Base-by-base conservation (phyloP, 192 early-diverging fungal species). In the Dissophora ornata region DNA sequence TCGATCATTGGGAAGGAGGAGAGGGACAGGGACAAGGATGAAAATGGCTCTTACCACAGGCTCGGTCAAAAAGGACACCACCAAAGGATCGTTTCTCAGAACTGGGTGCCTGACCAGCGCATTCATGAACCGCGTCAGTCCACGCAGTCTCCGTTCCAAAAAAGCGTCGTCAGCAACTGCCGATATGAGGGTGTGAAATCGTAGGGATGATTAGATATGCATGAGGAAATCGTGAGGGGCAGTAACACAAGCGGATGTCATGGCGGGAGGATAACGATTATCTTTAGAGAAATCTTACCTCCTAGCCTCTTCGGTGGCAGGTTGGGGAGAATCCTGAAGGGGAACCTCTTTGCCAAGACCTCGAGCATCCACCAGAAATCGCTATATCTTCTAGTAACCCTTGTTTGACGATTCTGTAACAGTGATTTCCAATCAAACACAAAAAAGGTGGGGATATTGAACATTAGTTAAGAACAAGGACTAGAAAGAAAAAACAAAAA, bases 341-440 rank as follows among this genome's bases (percentile, higher is more conserved):
- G 95, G 67, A 96, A 98, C 50, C 88, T 75, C 55, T 88, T 91
- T 42, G 87, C 63, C 7, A 98, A 71, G 18, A 89, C 84, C 54
- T 95, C 93, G 51, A 88, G 85, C 29, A 98, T 80, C 94, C 94
- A 96, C 77, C 89, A 87, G 77, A 98, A 96, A 73, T 98, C 96
- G 55, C 90, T 95, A 79, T 95, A 98, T 67, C 96, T 86, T 15
- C 96, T 88, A 29, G 89, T 69, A 1, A 95, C 95, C 45, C 66
- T 80, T 36, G 81, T 80, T 36, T 71, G 58, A 12, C 80, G 86
- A 18, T 81, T 70, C 62, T 86, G 29, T 19, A 21, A 16, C 8
- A 15, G 16, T n/a, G 46, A 19, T 8, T 12, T 19, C 19, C 9
- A 53, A 49, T 47, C 22, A 42, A 19, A 30, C 50, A 53, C 3